Evolutionary conservation across 192 early-diverging fungal species (phyloP), one percentile per base, ranked within the genome.

Genomic region (Gamsiella multidivaricata): DNA sequence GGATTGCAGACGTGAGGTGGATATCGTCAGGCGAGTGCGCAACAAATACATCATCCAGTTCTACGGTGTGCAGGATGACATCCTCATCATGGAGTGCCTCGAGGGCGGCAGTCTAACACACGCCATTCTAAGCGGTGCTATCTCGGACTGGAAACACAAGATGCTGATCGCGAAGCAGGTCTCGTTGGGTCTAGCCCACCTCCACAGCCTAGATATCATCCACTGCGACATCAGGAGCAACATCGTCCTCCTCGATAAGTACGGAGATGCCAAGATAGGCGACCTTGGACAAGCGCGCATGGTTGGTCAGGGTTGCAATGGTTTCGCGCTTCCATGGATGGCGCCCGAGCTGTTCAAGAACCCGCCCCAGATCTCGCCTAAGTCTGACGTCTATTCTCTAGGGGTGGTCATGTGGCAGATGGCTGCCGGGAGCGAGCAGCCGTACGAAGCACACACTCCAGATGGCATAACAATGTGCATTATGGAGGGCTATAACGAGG

Each of bases 361-460:
- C 20, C 20, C 32, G 1, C 34, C 56, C 5, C 18, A 12, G 10
- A 50, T 46, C 67, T 59, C 67, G 36, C 0, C 17, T 22, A 51
- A 59, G 37, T 69, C 67, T 20, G 71, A 74, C 23, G 36, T 74
- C 25, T 74, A 74, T 26, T 34, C 71, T 17, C 54, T 74, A n/a
- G 71, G 71, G 15, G 3, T 71, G 15, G 50, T 71, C 2, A 61
- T 71, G 59, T 71, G 59, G 69, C 47, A 71, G 69, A 61, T 71
- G 50, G 52, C 65, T 29, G 3, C 51, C 51, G 28, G 28, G 25
- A 7, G 51, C 51, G 28, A 26, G 20, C 22, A 53, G 20, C 51
- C 51, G 28, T 53, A 53, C 51, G 23, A 53, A 31, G 51, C 20
- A 5, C 51, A 53, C 15, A 11, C 28, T n/a, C 17, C 3, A 26